Percentiles rank a stretch among this genome's conserved stretches.
Evolutionary conservation across 345 rosid genomes (phyloP).

Genomic region (Fremontodendron californicum): DNA sequence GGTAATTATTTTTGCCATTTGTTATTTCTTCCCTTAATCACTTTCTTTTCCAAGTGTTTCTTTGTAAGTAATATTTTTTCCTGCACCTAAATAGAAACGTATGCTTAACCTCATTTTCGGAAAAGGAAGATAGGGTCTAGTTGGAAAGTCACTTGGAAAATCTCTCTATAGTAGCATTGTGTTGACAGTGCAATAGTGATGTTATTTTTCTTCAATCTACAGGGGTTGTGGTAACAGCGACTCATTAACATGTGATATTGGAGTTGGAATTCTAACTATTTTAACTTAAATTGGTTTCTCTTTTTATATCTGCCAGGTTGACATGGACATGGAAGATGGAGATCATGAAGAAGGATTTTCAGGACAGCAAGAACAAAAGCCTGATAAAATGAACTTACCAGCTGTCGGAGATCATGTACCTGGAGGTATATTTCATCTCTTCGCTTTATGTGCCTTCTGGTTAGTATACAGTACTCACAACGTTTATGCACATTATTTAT

Average conservation of each 20-base stretch:
- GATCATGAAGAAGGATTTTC: constrained; percentile 30
- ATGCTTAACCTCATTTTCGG: not conserved
- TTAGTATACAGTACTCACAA: not conserved
- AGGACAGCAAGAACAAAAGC: constrained; percentile 37
- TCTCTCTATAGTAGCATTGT: not conserved
- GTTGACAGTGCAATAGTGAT: not conserved
- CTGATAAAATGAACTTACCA: constrained; percentile 26
- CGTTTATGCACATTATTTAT: not conserved
- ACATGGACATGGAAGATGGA: constrained; percentile 94
- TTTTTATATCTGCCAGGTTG: constrained; percentile 53
- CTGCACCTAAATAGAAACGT: not conserved
- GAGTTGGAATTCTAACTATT: not conserved
- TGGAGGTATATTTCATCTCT: constrained; percentile 36
- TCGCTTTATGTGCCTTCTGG: not conserved
- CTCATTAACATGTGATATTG: not conserved
- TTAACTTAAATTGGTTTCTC: not conserved
- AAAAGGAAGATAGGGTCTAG: not conserved
- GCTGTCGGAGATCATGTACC: constrained; percentile 31
- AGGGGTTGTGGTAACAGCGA: not conserved
- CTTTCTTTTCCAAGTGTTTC: not conserved
- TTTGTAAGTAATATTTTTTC: not conserved
- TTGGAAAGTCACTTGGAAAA: not conserved
- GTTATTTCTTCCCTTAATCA: not conserved
- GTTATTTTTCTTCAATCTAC: not conserved
- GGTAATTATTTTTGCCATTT: not conserved